phyloP scores from a whole-genome alignment of 1,284 basidiomycete genomes.

The Papiliotrema nemorosa region DNA sequence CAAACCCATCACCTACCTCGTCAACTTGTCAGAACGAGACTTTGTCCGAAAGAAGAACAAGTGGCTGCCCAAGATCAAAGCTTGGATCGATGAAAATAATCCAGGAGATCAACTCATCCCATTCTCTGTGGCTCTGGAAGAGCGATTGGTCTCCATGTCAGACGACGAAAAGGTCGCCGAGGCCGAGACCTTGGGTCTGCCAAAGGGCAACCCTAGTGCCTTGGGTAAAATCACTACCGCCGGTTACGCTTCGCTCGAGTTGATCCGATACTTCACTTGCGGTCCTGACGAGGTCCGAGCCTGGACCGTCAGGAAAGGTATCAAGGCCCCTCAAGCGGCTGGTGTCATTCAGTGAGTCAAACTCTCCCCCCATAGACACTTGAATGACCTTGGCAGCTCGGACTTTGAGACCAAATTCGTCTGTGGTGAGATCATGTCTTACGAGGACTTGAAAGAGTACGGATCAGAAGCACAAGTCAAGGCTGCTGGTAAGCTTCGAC shows the following conservation, averaged over 20 bases:
- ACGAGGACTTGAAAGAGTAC: constrained; percentile 84
- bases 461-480: constrained; percentile 89
- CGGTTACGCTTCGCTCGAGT: constrained; percentile 80
- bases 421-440: constrained; percentile 98
- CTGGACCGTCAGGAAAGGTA: constrained; percentile 93
- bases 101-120: constrained; percentile 94
- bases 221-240: constrained; percentile 89
- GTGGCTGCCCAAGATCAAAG: constrained; percentile 98
- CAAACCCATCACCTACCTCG: constrained; percentile 96
- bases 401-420: constrained; percentile 83
- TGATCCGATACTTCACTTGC: constrained; percentile 96
- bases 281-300: constrained; percentile 96
- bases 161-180: constrained; percentile 68
- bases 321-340: constrained; percentile 93
- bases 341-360: constrained; percentile 90
- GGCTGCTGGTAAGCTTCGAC: constrained; percentile 89
- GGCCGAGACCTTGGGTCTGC: constrained; percentile 57
- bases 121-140: constrained; percentile 94
- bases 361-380: constrained; percentile 2
- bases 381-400: constrained; percentile 12
- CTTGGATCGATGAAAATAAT: constrained; percentile 97
- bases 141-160: constrained; percentile 69
- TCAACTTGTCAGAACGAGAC: constrained; percentile 94
- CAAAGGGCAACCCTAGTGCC: constrained; percentile 54
- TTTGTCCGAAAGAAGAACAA: constrained; percentile 99